Base-by-base conservation (phyloP, 495 filamentous ascomycete genomes). In the Halenospora varia region DNA sequence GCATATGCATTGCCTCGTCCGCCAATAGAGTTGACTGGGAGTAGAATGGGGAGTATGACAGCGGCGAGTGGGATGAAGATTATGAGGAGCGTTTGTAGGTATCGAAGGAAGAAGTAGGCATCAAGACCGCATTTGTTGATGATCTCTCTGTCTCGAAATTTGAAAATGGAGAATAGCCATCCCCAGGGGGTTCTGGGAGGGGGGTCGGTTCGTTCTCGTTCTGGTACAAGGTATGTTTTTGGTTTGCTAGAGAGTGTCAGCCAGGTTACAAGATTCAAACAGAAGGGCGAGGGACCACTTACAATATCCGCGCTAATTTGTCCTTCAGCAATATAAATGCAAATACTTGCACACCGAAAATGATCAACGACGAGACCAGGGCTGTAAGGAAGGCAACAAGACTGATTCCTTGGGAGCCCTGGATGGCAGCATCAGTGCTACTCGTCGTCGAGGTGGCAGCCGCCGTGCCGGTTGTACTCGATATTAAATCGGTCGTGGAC, bases 101-200 rank as follows among this genome's bases (percentile, higher is more conserved):
- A 98, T 53, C 95, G 89, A 1, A 98, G 79, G 73, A 97, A 98
- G 72, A 98, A 96, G 75, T 97, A 98, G 64, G 95, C 93, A 71
- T 98, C 94, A 40, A 98, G 81, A 4, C 94, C 94, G 70, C 90
- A 96, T 71, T 96, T 96, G 40, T 89, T 86, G 58, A 97, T 94
- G 67, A 97, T 87, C 61, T 96, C 90, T n/a, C 88, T 78, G 70
- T 91, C 87, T 47, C 82, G 79, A 53, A 90, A 90, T 66, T 79
- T 83, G 71, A 94, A 89, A 29, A 96, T 79, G 23, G 85, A 78
- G 22, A 71, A 70, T 40, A 92, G 68, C 81, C 92, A 87, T 56
- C 75, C 77, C 63, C 84, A 85, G n/a, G 87, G 75, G 18, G 83
- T 90, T 50, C 78, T 70, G 3, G 88, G 87, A 10, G 90, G 89